Evolutionary conservation across 176 grass and related monocot species (phyloP), one percentile per base, ranked within the genome.

Genomic region (Carex cristatella): DNA sequence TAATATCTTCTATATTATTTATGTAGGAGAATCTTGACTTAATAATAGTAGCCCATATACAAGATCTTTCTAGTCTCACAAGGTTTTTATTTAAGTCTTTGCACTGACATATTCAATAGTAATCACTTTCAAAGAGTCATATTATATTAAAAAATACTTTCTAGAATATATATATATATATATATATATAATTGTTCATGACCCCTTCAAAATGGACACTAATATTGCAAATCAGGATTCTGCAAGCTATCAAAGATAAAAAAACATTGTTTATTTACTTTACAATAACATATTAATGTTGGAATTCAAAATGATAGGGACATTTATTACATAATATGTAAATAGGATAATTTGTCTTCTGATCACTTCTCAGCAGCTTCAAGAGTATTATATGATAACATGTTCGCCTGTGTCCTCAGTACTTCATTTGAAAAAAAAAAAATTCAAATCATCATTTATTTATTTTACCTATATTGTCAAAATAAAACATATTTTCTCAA

Each of bases 241-340:
- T 78, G 49, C 51, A 78, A 78, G 74, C 51, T 57, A 78, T 56
- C 74, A 78, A 78, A 9, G 28, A 78, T 78, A 28, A 78, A 27
- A 23, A 78, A 28, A 56, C 1, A 32, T 78, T 71, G 2, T 19
- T 44, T 72, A 46, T 72, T 46, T 12, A 69, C 7, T 71, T 44
- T 46, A 46, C 4, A 55, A 35, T 78, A 33, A 58, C 13, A 78
- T 58, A 57, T 15, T 57, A 78, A 57, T 57, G 74, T 56, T 78
- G 74, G 51, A 56, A 70, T 70, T 78, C n/a, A 49, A 78, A 56
- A 78, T 14, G 74, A 79, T 18, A 53, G 49, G 8, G 53, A 79
- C 74, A 79, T 48, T 9, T 78, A 57, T 78, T 78, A 1, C 49
- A 56, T 77, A 76, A 32, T 78, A 16, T 79, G 28, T 37, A 16